Conservation (phyloP, 2,329 filamentous ascomycete genomes). For the Aspergillus caelatus region DNA sequence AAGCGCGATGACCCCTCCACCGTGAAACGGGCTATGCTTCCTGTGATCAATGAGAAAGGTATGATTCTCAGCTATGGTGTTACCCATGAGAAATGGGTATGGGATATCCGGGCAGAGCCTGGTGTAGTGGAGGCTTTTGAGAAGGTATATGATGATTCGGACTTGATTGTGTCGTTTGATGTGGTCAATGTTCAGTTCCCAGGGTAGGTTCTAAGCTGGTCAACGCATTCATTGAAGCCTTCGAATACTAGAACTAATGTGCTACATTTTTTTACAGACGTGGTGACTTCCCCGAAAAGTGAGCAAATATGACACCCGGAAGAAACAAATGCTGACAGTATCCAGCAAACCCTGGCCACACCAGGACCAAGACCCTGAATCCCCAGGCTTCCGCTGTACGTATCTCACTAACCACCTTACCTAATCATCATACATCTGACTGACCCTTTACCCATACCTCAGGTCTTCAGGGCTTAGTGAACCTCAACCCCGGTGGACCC, state of each 20-base stretch:
- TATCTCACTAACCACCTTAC: neutral
- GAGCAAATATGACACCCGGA: neutral
- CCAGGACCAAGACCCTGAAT: slow-evolving; percentile 50
- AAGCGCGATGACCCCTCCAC: slow-evolving; percentile 38
- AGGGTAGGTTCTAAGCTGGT: slow-evolving; percentile 24
- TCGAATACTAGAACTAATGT: neutral
- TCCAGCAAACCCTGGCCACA: slow-evolving; percentile 51
- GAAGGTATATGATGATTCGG: slow-evolving; percentile 49
- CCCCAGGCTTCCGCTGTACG: slow-evolving; percentile 53
- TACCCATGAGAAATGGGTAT: slow-evolving; percentile 54
- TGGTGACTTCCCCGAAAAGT: slow-evolving; percentile 20
- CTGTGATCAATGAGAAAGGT: slow-evolving; percentile 51
- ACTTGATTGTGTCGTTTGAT: slow-evolving; percentile 55
- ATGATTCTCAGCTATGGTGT: slow-evolving; percentile 53
- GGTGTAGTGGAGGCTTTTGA: slow-evolving; percentile 52
- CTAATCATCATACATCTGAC: neutral
- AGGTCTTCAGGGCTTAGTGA: slow-evolving; percentile 52
- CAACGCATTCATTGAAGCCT: neutral
- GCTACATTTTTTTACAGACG: slow-evolving; percentile 7
- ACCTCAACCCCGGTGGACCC: slow-evolving; percentile 41
- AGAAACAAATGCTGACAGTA: neutral
- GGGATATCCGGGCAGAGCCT: slow-evolving; percentile 53
- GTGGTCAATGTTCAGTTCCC: slow-evolving; percentile 51
- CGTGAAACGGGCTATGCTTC: slow-evolving; percentile 37
- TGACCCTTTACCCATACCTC: neutral